Percentiles rank a stretch among this genome's conserved stretches.
phyloP scores from a whole-genome alignment of 345 rosid species.

The Euphorbia peplus region DNA sequence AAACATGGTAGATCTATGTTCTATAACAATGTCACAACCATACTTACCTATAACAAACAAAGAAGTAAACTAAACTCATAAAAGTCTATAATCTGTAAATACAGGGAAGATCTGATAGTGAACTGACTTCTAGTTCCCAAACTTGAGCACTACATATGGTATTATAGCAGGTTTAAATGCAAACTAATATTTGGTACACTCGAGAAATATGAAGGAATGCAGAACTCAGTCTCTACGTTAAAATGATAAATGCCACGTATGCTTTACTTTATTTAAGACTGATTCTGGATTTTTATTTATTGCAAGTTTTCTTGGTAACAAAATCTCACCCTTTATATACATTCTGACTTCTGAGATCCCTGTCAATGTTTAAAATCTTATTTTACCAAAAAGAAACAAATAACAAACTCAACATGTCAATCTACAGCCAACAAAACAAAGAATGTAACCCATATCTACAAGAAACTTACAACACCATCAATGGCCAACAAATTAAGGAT shows the following conservation, averaged over 20 bases:
- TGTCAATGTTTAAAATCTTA: background rate
- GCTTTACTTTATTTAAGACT: background rate
- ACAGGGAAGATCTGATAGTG: background rate
- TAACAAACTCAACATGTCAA: background rate
- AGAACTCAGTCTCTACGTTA: background rate
- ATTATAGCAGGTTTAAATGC: background rate
- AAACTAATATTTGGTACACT: background rate
- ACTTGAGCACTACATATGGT: background rate
- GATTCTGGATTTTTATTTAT: background rate
- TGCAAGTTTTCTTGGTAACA: background rate
- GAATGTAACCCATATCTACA: background rate
- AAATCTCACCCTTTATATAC: background rate
- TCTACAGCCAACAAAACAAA: background rate
- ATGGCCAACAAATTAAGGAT: background rate
- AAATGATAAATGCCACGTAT: background rate
- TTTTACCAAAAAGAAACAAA: background rate
- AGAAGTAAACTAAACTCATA: background rate
- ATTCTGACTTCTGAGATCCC: background rate
- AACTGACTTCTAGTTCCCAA: background rate
- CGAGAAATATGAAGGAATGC: background rate
- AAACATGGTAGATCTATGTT: background rate
- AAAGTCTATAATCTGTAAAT: background rate
- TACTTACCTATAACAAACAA: background rate
- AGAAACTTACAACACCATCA: background rate
- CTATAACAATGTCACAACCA: background rate